phyloP scores from a whole-genome alignment of 1,284 basidiomycete species.

The Ceratorhiza oryzae-sativae region DNA sequence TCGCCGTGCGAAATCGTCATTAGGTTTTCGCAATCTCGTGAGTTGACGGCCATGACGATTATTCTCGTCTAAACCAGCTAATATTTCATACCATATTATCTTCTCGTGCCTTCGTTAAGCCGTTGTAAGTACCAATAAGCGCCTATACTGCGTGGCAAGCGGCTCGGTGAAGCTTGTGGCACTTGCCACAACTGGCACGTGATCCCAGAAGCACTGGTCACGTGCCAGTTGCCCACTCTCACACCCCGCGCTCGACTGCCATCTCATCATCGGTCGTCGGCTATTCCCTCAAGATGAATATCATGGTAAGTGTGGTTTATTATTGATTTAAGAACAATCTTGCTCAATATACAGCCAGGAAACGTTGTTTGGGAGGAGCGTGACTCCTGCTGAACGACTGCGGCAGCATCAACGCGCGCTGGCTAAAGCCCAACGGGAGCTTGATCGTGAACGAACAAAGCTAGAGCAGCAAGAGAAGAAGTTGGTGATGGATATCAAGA shows the following conservation, averaged over 20 bases:
- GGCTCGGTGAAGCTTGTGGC: not conserved
- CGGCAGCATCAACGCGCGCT: conserved; percentile 95
- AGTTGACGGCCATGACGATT: too few relatives aligned
- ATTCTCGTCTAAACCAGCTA: too few relatives aligned
- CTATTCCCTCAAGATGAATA: conserved; percentile 40
- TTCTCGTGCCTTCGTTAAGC: too few relatives aligned
- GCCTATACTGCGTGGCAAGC: not conserved
- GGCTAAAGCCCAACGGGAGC: conserved; percentile 95
- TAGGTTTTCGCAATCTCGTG: too few relatives aligned
- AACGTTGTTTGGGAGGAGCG: conserved; percentile 90
- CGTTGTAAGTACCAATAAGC: too few relatives aligned
- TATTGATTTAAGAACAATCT: not conserved
- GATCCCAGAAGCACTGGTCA: not conserved
- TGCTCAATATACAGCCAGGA: conserved; percentile 62
- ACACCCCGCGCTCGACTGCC: conserved; percentile 14
- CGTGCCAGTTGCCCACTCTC: conserved; percentile 31
- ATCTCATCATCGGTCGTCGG: not conserved
- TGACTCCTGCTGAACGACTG: conserved; percentile 95
- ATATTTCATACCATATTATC: too few relatives aligned
- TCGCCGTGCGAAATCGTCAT: too few relatives aligned
- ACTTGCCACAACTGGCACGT: not conserved
- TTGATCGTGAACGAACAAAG: conserved; percentile 93
- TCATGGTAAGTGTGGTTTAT: conserved; percentile 36
- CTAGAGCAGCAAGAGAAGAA: conserved; percentile 97
- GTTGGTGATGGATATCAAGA: conserved; percentile 92